Conservation (phyloP, 1,284 basidiomycete genomes). For the Cystobasidiaceae sp. region DNA sequence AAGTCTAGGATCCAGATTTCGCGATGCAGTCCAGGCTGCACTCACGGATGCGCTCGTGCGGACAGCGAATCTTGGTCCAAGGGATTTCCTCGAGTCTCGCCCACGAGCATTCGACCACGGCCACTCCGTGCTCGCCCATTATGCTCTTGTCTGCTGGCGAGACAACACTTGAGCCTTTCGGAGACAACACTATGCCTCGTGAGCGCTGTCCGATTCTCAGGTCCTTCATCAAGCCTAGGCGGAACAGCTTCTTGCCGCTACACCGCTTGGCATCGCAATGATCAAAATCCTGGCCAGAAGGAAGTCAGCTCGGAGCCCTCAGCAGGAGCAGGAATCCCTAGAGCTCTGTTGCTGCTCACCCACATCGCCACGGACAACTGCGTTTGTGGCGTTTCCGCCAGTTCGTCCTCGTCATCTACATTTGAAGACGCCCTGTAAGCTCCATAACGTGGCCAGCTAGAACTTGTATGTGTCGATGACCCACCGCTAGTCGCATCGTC, state of each 20-base stretch:
- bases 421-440: slow-evolving; percentile 33
- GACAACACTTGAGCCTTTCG: slow-evolving; percentile 74
- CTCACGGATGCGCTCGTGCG: slow-evolving; percentile 82
- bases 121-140: slow-evolving; percentile 68
- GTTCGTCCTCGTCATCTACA: slow-evolving; percentile 2
- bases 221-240: slow-evolving; percentile 77
- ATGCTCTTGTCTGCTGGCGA: slow-evolving; percentile 81
- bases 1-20: no score
- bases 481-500: slow-evolving; percentile 31
- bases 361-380: slow-evolving; percentile 79
- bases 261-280: slow-evolving; percentile 94
- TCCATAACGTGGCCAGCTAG: slow-evolving; percentile 37
- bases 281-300: slow-evolving; percentile 72
- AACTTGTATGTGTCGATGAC: slow-evolving; percentile 40
- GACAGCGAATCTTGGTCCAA: slow-evolving; percentile 85
- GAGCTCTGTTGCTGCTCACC: slow-evolving; percentile 61
- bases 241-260: slow-evolving; percentile 86
- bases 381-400: slow-evolving; percentile 47
- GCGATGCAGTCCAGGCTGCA: slow-evolving; percentile 35
- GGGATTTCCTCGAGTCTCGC: slow-evolving; percentile 90
- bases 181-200: slow-evolving; percentile 85
- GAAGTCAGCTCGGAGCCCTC: not conserved
- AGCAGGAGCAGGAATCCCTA: not conserved
- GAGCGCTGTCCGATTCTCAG: slow-evolving; percentile 81
- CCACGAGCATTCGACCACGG: slow-evolving; percentile 98